Base-by-base conservation (phyloP, 176 grass and related monocot species). In the Musa acuminata region DNA sequence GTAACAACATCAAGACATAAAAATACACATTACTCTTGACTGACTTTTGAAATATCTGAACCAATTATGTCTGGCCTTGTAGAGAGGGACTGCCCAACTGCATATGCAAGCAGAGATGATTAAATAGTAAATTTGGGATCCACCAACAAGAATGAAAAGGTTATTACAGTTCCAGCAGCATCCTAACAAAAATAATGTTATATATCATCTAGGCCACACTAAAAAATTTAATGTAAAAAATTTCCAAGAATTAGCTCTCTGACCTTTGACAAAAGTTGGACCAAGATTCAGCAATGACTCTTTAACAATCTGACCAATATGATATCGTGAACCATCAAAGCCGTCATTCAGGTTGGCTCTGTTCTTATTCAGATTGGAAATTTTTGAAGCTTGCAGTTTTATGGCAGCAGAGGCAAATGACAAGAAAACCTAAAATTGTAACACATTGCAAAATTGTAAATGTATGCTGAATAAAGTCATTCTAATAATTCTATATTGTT, bases 201-300 rank as follows among this genome's bases (percentile, higher is more conserved):
- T 43, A 51, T 57, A 13, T 59, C 55, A 16, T 53, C 35, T 55
- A n/a, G 25, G 20, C 24, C 19, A 66, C 10, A 27, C 66, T 53
- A 26, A 43, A 54, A 51, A 29, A 67, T 0, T 69, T 76, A 63
- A 79, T 65, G 13, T 81, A 55, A 0, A 62, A 76, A 78, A 49
- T 55, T 20, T 55, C 35, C 62, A 43, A 35, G 23, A 76, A 84
- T 52, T 67, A 82, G 49, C 13, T 79, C 75, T 8, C 72, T 50
- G 58, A 98, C 94, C 94, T 91, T 98, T 98, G 23, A 98, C 75
- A 86, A 98, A 98, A 80, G 90, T 98, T 71, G 94, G 94, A 8
- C 94, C 94, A 83, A 98, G 94, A 67, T 91, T 82, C 72, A 98
- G 77, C 77, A 98, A 84, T 57, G 78, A 87, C 68, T 91, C 85